Base-by-base conservation (phyloP, 2,329 filamentous ascomycete genomes). In the Fusarium sp. region DNA sequence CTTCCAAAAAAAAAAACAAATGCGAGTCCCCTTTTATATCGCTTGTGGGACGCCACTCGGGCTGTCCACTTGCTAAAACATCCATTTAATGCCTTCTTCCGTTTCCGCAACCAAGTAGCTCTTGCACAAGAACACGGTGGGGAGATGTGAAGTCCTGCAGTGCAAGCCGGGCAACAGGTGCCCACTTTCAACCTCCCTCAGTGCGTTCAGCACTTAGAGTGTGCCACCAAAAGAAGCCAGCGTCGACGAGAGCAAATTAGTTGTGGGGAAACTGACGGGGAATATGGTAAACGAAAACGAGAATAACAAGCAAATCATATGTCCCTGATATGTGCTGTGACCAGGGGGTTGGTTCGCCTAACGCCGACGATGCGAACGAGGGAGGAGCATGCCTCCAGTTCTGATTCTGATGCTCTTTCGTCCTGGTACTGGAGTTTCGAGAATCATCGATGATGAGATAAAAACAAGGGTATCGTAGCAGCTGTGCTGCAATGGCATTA, bases 381-480 rank as follows among this genome's bases (percentile, higher is more conserved):
- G 20, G 42, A 45, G 68, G 57, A 57, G 11, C 47, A 31, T 61
- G 45, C 62, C 72, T 63, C 69, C 70, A 34, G 42, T 29, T 22
- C 59, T 35, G 34, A 40, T 62, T 47, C 35, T 58, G 64, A 70
- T 62, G 31, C 69, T 66, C 67, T 50, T 40, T 52, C 47, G 42
- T 40, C 20, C 29, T 62, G 52, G 37, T 65, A 22, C 45, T 38
- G 47, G 60, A 24, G 58, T 59, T 37, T 35, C 56, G 35, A 69
- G 58, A 63, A 72, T 72, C 68, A 22, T 58, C 45, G 40, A 71
- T 57, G 71, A 45, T 61, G 52, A 52, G 24, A 71, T 47, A 47
- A 42, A 72, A 72, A 64, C 65, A 69, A 58, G 70, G 76, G 72
- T 78, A 78, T 78, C 72, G 58, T 76, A 64, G 67, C 70, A 77